Percentiles rank a stretch among this genome's conserved stretches.
phyloP scores from a whole-genome alignment of 768 basidiomycete species.

The Hydnum rufescens region DNA sequence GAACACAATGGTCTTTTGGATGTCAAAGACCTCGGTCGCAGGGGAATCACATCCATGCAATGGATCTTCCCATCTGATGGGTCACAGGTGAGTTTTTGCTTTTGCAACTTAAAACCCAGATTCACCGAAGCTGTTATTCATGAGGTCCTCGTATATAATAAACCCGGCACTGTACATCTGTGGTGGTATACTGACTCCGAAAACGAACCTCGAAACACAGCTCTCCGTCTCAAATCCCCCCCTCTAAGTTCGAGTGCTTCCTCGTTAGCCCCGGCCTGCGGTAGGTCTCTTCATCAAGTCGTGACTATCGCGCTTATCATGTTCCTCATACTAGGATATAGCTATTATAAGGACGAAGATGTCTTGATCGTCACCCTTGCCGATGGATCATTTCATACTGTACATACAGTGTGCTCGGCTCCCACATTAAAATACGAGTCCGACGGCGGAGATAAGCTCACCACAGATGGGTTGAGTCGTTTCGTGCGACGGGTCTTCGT shows the following conservation, averaged over 20 bases:
- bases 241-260: not conserved
- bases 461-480: not conserved
- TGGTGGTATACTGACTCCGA: not conserved
- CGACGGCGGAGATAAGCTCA: not conserved
- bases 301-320: not conserved
- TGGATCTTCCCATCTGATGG: no score
- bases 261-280: not conserved
- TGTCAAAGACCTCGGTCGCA: no score
- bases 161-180: not conserved
- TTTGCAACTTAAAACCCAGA: no score
- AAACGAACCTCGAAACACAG: not conserved
- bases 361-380: not conserved
- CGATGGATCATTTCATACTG: constrained; percentile 1
- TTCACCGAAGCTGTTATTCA: no score
- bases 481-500: not conserved
- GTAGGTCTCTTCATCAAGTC: not conserved
- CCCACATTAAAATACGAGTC: not conserved
- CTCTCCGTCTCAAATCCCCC: not conserved
- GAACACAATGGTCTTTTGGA: no score
- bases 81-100: no score
- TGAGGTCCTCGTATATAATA: constrained; percentile 1
- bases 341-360: not conserved
- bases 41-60: no score
- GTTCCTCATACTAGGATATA: no score
- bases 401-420: not conserved